Conservation (phyloP, 108 stramenopile species). For the Skeletonema grethae region DNA sequence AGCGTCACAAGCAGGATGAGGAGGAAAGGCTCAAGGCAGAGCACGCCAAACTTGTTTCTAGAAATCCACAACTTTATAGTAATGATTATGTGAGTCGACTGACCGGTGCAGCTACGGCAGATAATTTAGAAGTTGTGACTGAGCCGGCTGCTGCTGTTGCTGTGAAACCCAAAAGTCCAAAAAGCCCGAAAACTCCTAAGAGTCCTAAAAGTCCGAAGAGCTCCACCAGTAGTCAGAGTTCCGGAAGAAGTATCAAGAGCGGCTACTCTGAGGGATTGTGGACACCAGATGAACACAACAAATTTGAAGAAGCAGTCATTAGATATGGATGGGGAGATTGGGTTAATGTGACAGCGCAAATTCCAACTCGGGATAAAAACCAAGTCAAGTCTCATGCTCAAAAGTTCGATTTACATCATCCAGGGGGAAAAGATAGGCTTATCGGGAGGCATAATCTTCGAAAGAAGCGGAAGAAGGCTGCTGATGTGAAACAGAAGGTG, state of each 20-base stretch:
- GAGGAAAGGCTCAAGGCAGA: slow-evolving; percentile 5
- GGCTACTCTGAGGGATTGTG: neutral
- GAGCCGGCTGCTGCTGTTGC: neutral
- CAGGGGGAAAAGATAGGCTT: slow-evolving; percentile 7
- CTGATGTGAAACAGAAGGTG: neutral
- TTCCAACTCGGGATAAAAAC: slow-evolving; percentile 11
- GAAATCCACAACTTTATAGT: slow-evolving; percentile 5
- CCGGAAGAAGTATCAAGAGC: neutral
- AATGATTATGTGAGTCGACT: neutral
- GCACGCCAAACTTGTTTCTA: slow-evolving; percentile 10
- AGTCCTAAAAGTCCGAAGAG: neutral
- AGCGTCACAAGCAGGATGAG: slow-evolving; percentile 4
- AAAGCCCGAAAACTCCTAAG: neutral
- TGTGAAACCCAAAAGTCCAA: neutral
- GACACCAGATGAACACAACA: neutral
- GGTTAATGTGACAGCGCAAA: neutral
- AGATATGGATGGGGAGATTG: neutral
- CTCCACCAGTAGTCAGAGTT: neutral
- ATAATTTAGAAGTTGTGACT: too few relatives aligned
- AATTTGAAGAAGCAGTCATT: neutral
- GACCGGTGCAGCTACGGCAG: neutral
- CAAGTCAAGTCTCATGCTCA: slow-evolving; percentile 35
- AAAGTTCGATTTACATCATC: slow-evolving; percentile 13
- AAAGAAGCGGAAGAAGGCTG: neutral
- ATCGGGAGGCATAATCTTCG: neutral